phyloP scores from a whole-genome alignment of 2,329 filamentous ascomycete species.

The Scedosporium dehoogii region DNA sequence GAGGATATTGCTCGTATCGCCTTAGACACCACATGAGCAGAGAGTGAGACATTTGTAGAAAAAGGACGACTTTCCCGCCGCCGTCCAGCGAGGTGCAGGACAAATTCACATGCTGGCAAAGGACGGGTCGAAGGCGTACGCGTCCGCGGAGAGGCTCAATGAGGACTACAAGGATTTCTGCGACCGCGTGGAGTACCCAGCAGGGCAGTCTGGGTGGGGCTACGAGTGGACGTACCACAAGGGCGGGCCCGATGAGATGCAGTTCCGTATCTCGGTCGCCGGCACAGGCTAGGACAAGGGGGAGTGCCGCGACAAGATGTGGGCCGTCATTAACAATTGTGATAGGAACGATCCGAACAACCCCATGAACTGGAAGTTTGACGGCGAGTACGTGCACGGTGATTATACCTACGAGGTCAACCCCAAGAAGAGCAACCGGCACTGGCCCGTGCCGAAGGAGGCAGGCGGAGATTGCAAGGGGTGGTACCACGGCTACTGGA shows the following conservation, averaged over 20 bases:
- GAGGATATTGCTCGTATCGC: too few species aligned
- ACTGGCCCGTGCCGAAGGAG: neutral
- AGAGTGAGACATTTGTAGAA: too few species aligned
- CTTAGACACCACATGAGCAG: too few species aligned
- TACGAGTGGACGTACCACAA: slow-evolving; percentile 14
- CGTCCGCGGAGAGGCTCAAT: slow-evolving; percentile 13
- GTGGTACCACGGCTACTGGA: neutral
- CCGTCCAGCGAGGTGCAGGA: slow-evolving; percentile 1
- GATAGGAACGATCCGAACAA: slow-evolving; percentile 17
- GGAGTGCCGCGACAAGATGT: slow-evolving; percentile 13
- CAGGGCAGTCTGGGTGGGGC: slow-evolving; percentile 14
- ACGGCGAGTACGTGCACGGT: slow-evolving; percentile 15
- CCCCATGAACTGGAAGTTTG: slow-evolving; percentile 21
- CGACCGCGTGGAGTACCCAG: slow-evolving; percentile 10
- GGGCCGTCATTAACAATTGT: slow-evolving; percentile 18
- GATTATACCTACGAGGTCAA: slow-evolving; percentile 17
- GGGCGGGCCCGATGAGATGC: slow-evolving; percentile 18
- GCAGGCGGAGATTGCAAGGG: neutral
- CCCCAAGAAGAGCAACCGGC: slow-evolving; percentile 4
- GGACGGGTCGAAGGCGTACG: slow-evolving; percentile 14
- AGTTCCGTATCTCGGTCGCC: slow-evolving; percentile 12
- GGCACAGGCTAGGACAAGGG: slow-evolving; percentile 7
- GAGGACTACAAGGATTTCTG: slow-evolving; percentile 20
- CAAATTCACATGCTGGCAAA: slow-evolving; percentile 18
- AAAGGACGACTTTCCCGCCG: too few species aligned